Evolutionary conservation across 73 alveolate genomes (phyloP), one percentile per base, ranked within the genome.

Genomic region (Tetrahymena thermophila): DNA sequence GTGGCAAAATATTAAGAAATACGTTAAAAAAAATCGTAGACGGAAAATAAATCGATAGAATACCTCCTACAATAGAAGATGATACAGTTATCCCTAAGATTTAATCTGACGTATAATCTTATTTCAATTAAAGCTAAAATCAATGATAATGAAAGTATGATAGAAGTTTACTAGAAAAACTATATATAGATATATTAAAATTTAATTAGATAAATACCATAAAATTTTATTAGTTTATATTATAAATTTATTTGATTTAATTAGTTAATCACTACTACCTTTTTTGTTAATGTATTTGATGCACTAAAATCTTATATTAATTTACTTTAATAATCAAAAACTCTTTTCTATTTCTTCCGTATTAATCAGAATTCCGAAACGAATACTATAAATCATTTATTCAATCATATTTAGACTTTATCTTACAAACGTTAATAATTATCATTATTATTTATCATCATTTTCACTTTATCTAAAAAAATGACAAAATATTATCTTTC

Each of bases 1-100:
- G 99, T 94, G 99, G 99, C 25, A 99, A 99, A 96, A 98, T 98
- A 37, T 96, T 97, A 56, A 97, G 99, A 85, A 97, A 96, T 35
- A 96, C 97, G 21, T 95, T 98, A 42, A 98, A 98, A 96, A 97
- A 97, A 42, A 96, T 97, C 94, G 96, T 97, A 1, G 96, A 98
- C 95, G 97, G 97, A 89, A 42, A 38, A 35, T 23, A 85, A 28
- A 71, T 71, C 37, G 89, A 71, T 28, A 71, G 94, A 95, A 95
- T 89, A 57, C 97, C 97, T 50, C 95, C 97, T 23, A 95, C 97
- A 21, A 95, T 95, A 14, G 95, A 95, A 85, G 97, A 95, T 89
- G 97, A 95, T 16, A n/a, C 95, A 10, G 97, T 95, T 23, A 71
- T 71, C 37, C 89, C 89, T 23, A 71, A 71, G 89, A 71, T 71